Percentiles rank a stretch among this genome's conserved stretches.
Evolutionary conservation across 2,329 filamentous ascomycete species (phyloP).

Genomic region (Leptographium lundbergii): DNA sequence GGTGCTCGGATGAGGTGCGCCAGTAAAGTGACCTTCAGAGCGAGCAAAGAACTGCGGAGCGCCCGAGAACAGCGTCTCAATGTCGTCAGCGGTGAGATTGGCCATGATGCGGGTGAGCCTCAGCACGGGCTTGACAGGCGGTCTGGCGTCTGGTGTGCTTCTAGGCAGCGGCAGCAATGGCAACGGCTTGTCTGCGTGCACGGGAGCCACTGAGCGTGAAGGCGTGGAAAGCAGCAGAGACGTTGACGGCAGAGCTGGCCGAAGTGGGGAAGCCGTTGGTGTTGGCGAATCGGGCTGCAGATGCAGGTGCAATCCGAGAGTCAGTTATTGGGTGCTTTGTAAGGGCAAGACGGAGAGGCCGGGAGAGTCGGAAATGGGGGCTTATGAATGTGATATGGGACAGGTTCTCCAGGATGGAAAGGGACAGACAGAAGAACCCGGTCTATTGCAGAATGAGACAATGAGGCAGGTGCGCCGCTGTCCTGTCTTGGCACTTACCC

Average conservation of each 20-base stretch:
- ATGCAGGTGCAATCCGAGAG: background rate
- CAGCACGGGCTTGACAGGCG: conserved; percentile 30
- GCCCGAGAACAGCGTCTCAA: conserved; percentile 63
- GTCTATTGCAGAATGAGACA: background rate
- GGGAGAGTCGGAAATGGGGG: background rate
- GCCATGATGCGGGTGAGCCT: conserved; percentile 47
- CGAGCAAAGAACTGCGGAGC: conserved; percentile 59
- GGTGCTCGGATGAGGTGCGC: conserved; percentile 48
- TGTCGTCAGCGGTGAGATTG: conserved; percentile 42
- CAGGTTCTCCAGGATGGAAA: background rate
- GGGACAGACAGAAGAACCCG: background rate
- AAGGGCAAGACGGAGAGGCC: background rate
- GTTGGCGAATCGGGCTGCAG: background rate
- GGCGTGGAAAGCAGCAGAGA: conserved; percentile 6
- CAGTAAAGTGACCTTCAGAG: conserved; percentile 44
- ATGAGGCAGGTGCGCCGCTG: background rate
- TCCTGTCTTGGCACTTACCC: background rate
- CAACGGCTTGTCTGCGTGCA: conserved; percentile 43
- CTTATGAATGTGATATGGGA: background rate
- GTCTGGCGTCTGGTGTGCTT: conserved; percentile 26
- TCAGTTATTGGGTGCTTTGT: background rate
- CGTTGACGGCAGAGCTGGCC: background rate
- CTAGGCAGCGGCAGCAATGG: conserved; percentile 37
- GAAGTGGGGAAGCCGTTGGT: background rate
- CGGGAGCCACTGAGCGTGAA: conserved; percentile 8